Base-by-base conservation (phyloP, 2,329 filamentous ascomycete genomes). In the Penicillium sclerotiorum region DNA sequence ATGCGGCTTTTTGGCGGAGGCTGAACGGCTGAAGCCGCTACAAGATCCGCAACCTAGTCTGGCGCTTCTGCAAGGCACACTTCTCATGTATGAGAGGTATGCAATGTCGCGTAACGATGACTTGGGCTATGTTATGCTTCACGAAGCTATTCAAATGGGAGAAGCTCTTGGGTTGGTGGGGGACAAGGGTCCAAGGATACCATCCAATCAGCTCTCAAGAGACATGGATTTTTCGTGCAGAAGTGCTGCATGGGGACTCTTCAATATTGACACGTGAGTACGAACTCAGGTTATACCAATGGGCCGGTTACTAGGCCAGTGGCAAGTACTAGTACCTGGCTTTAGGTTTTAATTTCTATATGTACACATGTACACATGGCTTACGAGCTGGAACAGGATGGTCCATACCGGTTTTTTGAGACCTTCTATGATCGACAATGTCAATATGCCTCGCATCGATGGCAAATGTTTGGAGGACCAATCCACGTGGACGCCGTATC, bases 251-350 rank as follows among this genome's bases (percentile, higher is more conserved):
- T 72, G 70, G 70, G 70, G 70, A 1, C 36, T 73, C 17, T 72
- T 70, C 33, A 67, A 72, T 33, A 60, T 71, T 25, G 70, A 73
- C 37, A 71, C 70, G 70, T 72, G 53, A 47, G 69, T n/a, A n/a
- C n/a, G n/a, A n/a, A n/a, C n/a, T n/a, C n/a, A n/a, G n/a, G n/a
- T n/a, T n/a, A n/a, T n/a, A n/a, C n/a, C n/a, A n/a, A n/a, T n/a
- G n/a, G n/a, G n/a, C n/a, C n/a, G n/a, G n/a, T n/a, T n/a, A n/a
- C n/a, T n/a, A n/a, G n/a, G n/a, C n/a, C n/a, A n/a, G n/a, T n/a
- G n/a, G n/a, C n/a, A n/a, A n/a, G n/a, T n/a, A n/a, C n/a, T n/a
- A n/a, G n/a, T n/a, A n/a, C n/a, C n/a, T n/a, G n/a, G n/a, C n/a
- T n/a, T n/a, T n/a, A n/a, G n/a, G n/a, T n/a, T n/a, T 63, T 13